Percentiles rank a stretch among this genome's conserved stretches.
Evolutionary conservation across 768 basidiomycete species (phyloP).

Genomic region (Hygrophoropsis aurantiaca): DNA sequence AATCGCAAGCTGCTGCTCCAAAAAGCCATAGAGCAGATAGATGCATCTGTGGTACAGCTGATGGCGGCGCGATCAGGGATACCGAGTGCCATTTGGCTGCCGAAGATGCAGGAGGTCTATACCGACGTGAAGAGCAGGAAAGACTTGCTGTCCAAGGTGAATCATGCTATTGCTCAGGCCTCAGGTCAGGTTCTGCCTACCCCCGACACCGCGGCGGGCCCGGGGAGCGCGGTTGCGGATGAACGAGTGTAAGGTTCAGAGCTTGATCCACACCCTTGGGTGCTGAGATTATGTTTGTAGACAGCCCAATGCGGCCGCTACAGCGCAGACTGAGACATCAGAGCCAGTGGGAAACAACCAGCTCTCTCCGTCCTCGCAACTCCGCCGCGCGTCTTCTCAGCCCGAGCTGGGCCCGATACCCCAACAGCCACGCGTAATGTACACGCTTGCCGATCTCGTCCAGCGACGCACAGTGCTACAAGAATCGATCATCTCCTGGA

Average conservation of each 20-base stretch:
- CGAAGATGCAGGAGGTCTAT: slow-evolving; percentile 28
- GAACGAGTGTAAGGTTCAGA: too few species aligned
- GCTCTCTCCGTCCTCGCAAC: not conserved
- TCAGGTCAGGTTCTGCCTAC: too few species aligned
- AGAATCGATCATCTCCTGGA: slow-evolving; percentile 25
- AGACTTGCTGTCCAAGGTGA: slow-evolving; percentile 28
- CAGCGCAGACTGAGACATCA: too few species aligned
- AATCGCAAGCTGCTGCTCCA: slow-evolving; percentile 30
- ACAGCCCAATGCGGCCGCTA: too few species aligned
- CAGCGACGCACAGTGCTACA: slow-evolving; percentile 22
- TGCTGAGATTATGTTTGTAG: not conserved
- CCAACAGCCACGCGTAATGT: slow-evolving; percentile 16
- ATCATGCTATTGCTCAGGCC: slow-evolving; percentile 29
- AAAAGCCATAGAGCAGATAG: slow-evolving; percentile 30
- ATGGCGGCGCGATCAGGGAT: slow-evolving; percentile 32
- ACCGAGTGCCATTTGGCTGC: slow-evolving; percentile 15
- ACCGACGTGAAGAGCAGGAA: slow-evolving; percentile 30
- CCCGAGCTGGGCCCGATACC: slow-evolving; percentile 18
- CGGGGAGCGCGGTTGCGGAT: not conserved
- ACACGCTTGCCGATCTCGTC: slow-evolving; percentile 24
- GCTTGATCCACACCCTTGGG: not conserved
- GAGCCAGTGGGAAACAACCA: too few species aligned
- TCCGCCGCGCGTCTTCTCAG: slow-evolving; percentile 14
- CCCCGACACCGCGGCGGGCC: not conserved
- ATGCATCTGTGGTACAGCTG: slow-evolving; percentile 27